Base-by-base conservation (phyloP, 2,329 filamentous ascomycete genomes). In the Penicillium brasilianum region DNA sequence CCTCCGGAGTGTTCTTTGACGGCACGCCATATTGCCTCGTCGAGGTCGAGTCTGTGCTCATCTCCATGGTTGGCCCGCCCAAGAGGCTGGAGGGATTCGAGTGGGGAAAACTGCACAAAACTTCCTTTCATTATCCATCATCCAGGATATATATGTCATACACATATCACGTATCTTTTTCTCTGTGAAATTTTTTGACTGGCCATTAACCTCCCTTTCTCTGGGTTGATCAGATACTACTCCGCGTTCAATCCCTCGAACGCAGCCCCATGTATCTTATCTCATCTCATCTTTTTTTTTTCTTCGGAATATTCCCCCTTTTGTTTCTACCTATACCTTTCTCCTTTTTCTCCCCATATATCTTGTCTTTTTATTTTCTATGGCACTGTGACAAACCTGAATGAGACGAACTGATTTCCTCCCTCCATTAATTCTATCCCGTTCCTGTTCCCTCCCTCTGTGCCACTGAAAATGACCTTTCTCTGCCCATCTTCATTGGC, bases 281-380 rank as follows among this genome's bases (percentile, higher is more conserved):
- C 39, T 34, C 25, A 50, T 50, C 28, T 25, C 53, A 25, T 46
- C 65, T 60, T 67, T 66, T 67, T 71, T 61, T 63, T 65, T 61
- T 66, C 65, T 64, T 67, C 66, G 67, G 70, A 65, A 70, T 75
- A 74, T 76, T 75, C 72, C 72, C 72, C 72, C 70, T 74, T 69
- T 66, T 69, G 73, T 75, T 73, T 55, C 61, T 60, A 59, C 64
- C 63, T 61, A 55, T 62, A 64, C 60, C 63, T 63, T 64, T 62
- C 61, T 57, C 44, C 54, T 43, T 59, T 59, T 59, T 54, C 39
- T 44, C 48, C n/a, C n/a, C n/a, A n/a, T n/a, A 20, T 25, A 30
- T 32, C 54, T 58, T 59, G 54, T 36, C 49, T 60, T 56, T 28
- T 66, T 7, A 32, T 32, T 66, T 61, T 59, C 62, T 57, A 66